phyloP scores from a whole-genome alignment of 2,329 filamentous ascomycete species.

The Arthrobotrys iridis region DNA sequence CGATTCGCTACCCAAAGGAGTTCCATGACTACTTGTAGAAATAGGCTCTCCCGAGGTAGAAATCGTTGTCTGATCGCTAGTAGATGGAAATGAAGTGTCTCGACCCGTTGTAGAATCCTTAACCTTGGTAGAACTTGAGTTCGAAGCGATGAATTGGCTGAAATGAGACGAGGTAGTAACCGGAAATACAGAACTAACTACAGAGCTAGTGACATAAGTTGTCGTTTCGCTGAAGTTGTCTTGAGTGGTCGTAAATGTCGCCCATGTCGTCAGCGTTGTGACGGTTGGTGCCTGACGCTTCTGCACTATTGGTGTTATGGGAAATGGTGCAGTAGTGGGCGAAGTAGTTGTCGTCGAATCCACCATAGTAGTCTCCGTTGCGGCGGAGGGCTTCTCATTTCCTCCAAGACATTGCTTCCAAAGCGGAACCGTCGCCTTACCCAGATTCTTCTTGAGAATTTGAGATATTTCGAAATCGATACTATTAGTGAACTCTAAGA shows the following conservation, averaged over 20 bases:
- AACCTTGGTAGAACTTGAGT: not conserved
- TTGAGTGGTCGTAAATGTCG: not conserved
- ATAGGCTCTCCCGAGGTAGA: not conserved
- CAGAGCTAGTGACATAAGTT: not conserved
- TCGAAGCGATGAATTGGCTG: not conserved
- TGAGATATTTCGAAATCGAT: constrained; percentile 35
- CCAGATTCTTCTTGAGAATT: constrained; percentile 35
- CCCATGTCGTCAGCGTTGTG: not conserved
- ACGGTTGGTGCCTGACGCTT: constrained; percentile 9
- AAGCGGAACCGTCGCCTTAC: constrained; percentile 36
- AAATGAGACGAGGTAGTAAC: not conserved
- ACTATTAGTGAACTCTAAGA: constrained; percentile 39
- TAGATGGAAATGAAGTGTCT: not conserved
- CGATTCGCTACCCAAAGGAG: no score
- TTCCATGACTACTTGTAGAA: no score
- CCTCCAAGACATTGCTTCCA: constrained; percentile 37
- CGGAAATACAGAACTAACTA: not conserved
- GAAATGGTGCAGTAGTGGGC: not conserved
- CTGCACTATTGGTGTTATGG: constrained; percentile 9
- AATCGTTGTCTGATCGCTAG: not conserved
- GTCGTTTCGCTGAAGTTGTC: not conserved
- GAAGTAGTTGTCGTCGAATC: not conserved
- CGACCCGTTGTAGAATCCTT: not conserved
- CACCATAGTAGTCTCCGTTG: not conserved
- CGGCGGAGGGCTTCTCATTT: not conserved